Base-by-base conservation (phyloP, 495 filamentous ascomycete species). In the Penicillium maclennaniae region DNA sequence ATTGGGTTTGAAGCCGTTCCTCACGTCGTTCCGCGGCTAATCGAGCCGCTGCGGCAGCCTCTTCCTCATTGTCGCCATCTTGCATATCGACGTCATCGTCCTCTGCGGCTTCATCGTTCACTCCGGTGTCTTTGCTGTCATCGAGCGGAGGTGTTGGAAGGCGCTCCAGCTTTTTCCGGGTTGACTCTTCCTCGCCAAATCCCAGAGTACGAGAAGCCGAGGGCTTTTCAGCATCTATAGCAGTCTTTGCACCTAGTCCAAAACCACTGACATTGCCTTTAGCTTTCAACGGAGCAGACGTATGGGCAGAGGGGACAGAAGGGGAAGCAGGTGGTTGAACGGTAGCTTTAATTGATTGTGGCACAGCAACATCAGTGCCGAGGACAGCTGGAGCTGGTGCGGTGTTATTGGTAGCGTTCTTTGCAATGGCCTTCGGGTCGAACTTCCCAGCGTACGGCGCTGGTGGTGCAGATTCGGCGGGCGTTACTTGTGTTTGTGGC, bases 101-200 rank as follows among this genome's bases (percentile, higher is more conserved):
- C 36, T 89, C 85, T 38, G 74, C 77, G 20, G 66, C 78, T 39
- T 77, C 79, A n/a, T 79, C 76, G 51, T 81, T 82, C 43, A 66
- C 79, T 48, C 85, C 83, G 55, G 77, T 79, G 63, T 82, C 77
- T 56, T 84, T 79, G 66, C 62, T 56, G 48, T 82, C 83, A 56
- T 83, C 83, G 42, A 83, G 71, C 48, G 86, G 82, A 45, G 85
- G 83, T 53, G 86, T 88, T 45, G 90, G 91, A 51, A 93, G 83
- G 72, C 86, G 88, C 77, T 91, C 88, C 52, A 95, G 79, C 69
- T 95, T 95, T 62, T 89, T 89, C 55, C 88, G 83, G 5, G 85
- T 86, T 37, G 82, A 83, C 56, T 95, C 89, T 61, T 96, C 92
- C 61, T 96, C 92, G 45, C 85, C 91, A 59, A 97, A 87, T 48